Evolutionary conservation across 352 stramenopile genomes (phyloP), one percentile per base, ranked within the genome.

Genomic region (Globisporangium echinulatum): DNA sequence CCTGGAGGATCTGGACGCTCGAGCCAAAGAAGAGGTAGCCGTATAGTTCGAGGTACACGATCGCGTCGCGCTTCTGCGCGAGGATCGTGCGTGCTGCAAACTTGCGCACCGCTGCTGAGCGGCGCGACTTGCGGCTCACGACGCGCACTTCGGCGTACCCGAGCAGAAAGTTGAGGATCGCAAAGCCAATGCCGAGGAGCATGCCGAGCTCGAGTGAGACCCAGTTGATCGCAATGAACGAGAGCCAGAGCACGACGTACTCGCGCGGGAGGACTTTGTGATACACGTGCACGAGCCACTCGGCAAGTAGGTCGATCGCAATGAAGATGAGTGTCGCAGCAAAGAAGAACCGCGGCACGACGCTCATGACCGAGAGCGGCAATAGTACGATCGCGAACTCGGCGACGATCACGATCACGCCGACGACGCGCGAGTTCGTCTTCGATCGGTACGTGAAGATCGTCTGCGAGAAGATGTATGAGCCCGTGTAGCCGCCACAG

Each of bases 391-490:
- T 81, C 25, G 79, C 82, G 50, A 97, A 88, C 68, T 97, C 90
- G 36, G 70, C 88, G 48, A 88, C 49, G 47, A 96, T 94, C 59
- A 98, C 89, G 39, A 95, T 88, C 4, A 97, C 52, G 47, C 95
- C 94, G 56, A 98, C 93, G 51, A 96, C 79, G 14, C 92, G 75
- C 40, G 84, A 94, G 64, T 97, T 92, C 65, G 87, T 88, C 57
- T 90, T 88, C 63, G 92, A 96, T 7, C 91, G 82, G 69, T 94
- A 97, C 19, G 96, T 98, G 72, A 99, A 99, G 62, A 99, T 98
- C 17, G 94, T 99, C 79, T 99, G 97, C 39, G 82, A 97, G 72
- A 99, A 99, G 62, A 99, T 99, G 73, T 99, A 99, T 33, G 85
- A 98, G 7, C 97, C 97, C 10, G 96, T 99, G 77, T 98, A 99